Percentiles rank a stretch among this genome's conserved stretches.
phyloP scores from a whole-genome alignment of 1,284 basidiomycete genomes.

The Tilletia setariae region DNA sequence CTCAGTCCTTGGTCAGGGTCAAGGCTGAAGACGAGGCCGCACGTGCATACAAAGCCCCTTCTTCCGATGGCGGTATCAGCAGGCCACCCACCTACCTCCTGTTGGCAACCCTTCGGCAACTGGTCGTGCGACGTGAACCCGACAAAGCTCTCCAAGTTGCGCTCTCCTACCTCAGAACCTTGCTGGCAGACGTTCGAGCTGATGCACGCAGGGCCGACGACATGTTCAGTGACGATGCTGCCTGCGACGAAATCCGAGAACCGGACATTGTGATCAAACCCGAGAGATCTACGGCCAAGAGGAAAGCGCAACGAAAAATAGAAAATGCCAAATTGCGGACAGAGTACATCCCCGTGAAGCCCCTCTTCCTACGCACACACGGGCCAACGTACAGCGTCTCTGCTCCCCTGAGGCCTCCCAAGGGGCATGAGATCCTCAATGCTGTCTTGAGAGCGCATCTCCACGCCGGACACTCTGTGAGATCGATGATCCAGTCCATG shows the following conservation, averaged over 20 bases:
- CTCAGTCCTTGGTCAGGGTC: too few relatives aligned
- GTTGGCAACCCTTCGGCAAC: constrained; percentile 2
- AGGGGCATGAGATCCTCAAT: constrained; percentile 10
- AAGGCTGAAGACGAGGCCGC: too few relatives aligned
- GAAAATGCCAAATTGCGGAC: not conserved
- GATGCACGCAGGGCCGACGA: not conserved
- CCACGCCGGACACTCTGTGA: not conserved
- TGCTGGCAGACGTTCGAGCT: not conserved
- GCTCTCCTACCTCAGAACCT: not conserved
- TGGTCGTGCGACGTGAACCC: not conserved
- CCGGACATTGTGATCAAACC: not conserved
- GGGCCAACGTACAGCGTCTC: constrained; percentile 4
- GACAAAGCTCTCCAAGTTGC: not conserved
- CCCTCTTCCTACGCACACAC: not conserved
- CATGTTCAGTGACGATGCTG: constrained; percentile 1
- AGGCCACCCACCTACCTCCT: constrained; percentile 11
- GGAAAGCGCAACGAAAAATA: not conserved
- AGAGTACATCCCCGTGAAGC: not conserved
- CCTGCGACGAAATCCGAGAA: not conserved
- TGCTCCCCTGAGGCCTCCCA: not conserved
- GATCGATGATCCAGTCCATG: not conserved
- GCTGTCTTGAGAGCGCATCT: constrained; percentile 8
- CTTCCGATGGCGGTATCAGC: not conserved
- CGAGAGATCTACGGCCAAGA: not conserved
- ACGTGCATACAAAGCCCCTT: too few relatives aligned